A percentile compares a stretch with the other conserved stretches of the same genome.
These are phyloP conservation scores for Sugiyamaella xylanicola DNA, from an alignment of 1,139 yeast genomes.

Conservation along the genomic window DNA sequence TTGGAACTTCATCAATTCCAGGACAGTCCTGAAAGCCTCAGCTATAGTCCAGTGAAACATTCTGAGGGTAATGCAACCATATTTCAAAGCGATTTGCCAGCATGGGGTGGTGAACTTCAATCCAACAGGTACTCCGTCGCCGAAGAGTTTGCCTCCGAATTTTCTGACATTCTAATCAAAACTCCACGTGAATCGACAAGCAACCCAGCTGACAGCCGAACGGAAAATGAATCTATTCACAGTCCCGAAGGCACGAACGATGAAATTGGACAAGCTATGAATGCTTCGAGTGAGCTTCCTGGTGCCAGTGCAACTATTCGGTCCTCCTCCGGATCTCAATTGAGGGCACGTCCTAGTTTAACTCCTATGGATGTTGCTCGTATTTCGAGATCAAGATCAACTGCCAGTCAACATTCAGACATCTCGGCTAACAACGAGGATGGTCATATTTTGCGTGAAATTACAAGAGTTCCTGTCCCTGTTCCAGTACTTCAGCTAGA, in stretches of 20 bases:
- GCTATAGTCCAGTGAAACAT: conserved; percentile 26
- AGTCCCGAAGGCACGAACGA: no score
- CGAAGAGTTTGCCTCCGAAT: conserved; percentile 31
- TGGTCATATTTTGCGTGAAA: conserved; percentile 27
- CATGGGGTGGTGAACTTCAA: conserved; percentile 3
- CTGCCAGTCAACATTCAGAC: conserved; percentile 8
- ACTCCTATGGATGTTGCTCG: conserved; percentile 37
- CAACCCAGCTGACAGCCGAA: background rate
- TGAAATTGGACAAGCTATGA: no score
- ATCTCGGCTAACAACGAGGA: conserved; percentile 14
- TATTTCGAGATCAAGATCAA: conserved; percentile 25
- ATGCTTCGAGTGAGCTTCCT: no score
- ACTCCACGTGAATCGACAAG: background rate
- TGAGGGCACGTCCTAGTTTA: conserved; percentile 42
- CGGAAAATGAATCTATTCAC: no score
- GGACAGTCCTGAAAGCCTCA: conserved; percentile 21
- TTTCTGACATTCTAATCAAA: conserved; percentile 26
- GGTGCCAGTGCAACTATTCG: conserved; percentile 27
- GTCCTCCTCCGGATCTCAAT: conserved; percentile 35
- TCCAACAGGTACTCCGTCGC: conserved; percentile 19
- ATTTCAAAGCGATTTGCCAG: conserved; percentile 9
- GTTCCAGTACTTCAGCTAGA: conserved; percentile 34
- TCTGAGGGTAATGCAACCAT: conserved; percentile 8
- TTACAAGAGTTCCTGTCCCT: conserved; percentile 24
- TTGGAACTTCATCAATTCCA: conserved; percentile 22